Percentiles rank a stretch among this genome's conserved stretches.
Conservation (phyloP, 2,329 filamentous ascomycete species). For the Macrophomina phaseolina region DNA sequence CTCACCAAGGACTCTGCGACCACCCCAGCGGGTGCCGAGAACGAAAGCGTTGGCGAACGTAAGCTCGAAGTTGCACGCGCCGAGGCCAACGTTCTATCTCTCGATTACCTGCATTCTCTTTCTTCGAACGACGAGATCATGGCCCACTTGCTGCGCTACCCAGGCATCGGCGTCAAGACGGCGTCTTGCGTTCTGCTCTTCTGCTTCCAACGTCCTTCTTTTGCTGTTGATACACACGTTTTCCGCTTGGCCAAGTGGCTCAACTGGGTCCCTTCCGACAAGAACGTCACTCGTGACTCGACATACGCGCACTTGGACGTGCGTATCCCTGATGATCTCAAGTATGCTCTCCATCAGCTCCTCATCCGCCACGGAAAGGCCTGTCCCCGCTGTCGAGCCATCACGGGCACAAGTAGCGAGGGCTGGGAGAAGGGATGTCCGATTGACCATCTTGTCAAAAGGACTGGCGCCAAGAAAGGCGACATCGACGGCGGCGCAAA, state of each 20-base stretch:
- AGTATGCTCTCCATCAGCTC: conserved; percentile 67
- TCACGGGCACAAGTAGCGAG: conserved; percentile 64
- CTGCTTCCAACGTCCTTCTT: conserved; percentile 67
- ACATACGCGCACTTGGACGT: conserved; percentile 67
- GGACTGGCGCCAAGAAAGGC: conserved; percentile 61
- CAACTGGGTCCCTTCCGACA: conserved; percentile 62
- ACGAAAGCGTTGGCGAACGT: conserved; percentile 59
- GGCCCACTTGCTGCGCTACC: conserved; percentile 62
- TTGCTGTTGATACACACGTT: conserved; percentile 71
- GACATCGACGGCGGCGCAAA: conserved; percentile 29
- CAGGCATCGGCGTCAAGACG: conserved; percentile 70
- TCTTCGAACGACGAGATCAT: conserved; percentile 63
- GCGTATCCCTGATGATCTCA: conserved; percentile 65
- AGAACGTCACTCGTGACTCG: conserved; percentile 54
- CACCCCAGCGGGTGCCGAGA: conserved; percentile 45
- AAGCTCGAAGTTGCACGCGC: conserved; percentile 63
- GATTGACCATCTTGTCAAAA: conserved; percentile 66
- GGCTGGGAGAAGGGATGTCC: conserved; percentile 69
- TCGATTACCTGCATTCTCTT: conserved; percentile 64
- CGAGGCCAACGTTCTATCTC: conserved; percentile 66
- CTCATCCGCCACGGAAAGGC: conserved; percentile 67
- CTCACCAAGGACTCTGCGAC: conserved; percentile 50
- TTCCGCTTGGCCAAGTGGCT: conserved; percentile 68
- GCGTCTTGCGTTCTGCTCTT: conserved; percentile 69
- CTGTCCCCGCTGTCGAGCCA: conserved; percentile 65